Base-by-base conservation (phyloP, 257 asterid species). In the Nicotiana benthamiana region DNA sequence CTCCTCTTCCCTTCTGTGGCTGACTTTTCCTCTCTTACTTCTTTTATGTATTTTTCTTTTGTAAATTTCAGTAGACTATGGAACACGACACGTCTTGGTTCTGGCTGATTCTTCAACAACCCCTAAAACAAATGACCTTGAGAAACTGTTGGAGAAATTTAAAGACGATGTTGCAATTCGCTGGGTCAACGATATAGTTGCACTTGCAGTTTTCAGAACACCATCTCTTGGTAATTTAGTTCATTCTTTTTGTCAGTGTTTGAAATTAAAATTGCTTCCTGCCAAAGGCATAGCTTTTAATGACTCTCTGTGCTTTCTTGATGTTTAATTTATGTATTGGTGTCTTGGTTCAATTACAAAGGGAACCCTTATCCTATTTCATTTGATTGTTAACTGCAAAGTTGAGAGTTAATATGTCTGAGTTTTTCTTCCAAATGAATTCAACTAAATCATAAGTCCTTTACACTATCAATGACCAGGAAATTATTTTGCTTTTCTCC, bases 151-250 rank as follows among this genome's bases (percentile, higher is more conserved):
- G 36, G 89, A 81, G 54, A 85, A 85, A 83, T 94, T 89, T 89
- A 96, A 92, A 86, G 95, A 91, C 77, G 87, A 86, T 63, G 85
- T 94, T 72, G 93, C 82, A 79, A 93, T 96, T 83, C 95, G 97
- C 53, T 96, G 99, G 99, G 90, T 94, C 85, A 94, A 91, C 82
- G 99, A 92, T 82, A 90, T 92, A 9, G 86, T 85, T 51, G 90
- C 99, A 59, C 95, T 96, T 84, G 99, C 94, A 63, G 97, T 96
- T 63, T 96, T 94, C 84, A 88, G 87, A 82, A 90, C 97, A 63
- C 97, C 99, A 81, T 80, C 95, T 61, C 56, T 63, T 52, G 99
- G 99, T 95, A 91, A 86, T 22, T 75, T 51, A 4, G 57, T 64
- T 64, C 75, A 20, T 28, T 64, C 32, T 80, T 26, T 61, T 20